Evolutionary conservation across 148 eudicot genomes (phyloP).

Genomic region (Heliamphora exappendiculata): DNA sequence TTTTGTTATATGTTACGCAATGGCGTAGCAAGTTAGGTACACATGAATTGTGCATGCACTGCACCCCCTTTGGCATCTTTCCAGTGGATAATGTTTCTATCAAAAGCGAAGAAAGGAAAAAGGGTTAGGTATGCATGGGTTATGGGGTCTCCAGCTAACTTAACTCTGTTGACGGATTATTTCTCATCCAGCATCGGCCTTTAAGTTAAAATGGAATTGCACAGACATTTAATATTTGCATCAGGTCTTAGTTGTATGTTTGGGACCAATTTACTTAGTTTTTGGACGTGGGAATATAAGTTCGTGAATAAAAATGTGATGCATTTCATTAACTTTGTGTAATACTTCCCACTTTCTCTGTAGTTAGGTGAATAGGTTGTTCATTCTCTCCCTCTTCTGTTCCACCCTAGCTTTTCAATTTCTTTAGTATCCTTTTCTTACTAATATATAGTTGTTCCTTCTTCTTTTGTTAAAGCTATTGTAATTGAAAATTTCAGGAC

Average conservation of each 20-base stretch:
- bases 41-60: not conserved
- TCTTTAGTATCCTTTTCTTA: not conserved
- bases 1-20: not conserved
- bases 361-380: not conserved
- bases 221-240: not conserved
- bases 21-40: not conserved
- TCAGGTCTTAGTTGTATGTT: not conserved
- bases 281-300: not conserved
- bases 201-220: not conserved
- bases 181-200: not conserved
- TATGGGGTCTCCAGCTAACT: not conserved
- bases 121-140: not conserved
- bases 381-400: not conserved
- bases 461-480: conserved; percentile 2
- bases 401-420: not conserved
- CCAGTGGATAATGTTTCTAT: not conserved
- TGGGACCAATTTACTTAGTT: not conserved
- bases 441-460: not conserved
- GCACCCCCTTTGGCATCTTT: conserved; percentile 5
- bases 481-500: conserved; percentile 45
- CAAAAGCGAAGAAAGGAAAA: not conserved
- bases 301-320: not conserved
- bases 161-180: not conserved
- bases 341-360: not conserved
- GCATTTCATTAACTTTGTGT: not conserved